These are phyloP conservation scores for Ocimum tenuiflorum DNA, from an alignment of 257 asterid genomes.

Conservation along the genomic window DNA sequence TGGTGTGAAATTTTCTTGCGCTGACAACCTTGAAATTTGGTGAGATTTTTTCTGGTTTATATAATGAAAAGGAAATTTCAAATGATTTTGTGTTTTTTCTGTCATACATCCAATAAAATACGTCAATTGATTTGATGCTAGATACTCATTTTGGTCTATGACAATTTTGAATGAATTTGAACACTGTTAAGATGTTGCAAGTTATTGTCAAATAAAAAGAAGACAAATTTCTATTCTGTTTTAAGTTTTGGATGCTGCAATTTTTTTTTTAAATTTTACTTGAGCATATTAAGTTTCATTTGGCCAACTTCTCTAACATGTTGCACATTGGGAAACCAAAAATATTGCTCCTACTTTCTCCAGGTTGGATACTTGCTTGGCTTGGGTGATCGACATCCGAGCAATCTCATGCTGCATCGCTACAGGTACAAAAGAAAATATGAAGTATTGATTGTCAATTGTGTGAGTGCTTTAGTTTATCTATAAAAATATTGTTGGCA, in stretches of 20 bases:
- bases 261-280: neutral
- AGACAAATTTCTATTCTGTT: neutral
- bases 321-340: neutral
- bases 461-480: slow-evolving; percentile 16
- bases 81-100: too few species aligned
- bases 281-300: neutral
- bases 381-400: slow-evolving; percentile 98
- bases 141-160: neutral
- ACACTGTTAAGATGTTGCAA: slow-evolving; percentile 1
- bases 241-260: neutral
- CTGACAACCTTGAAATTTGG: too few species aligned
- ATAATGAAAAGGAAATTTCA: too few species aligned
- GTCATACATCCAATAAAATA: too few species aligned
- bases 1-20: neutral
- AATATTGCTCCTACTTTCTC: slow-evolving; percentile 15
- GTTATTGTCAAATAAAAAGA: neutral
- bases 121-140: too few species aligned
- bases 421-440: slow-evolving; percentile 47
- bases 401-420: slow-evolving; percentile 98
- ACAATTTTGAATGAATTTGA: neutral
- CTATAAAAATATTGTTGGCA: slow-evolving; percentile 28
- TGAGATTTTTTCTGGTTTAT: too few species aligned
- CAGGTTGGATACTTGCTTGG: slow-evolving; percentile 99
- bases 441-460: neutral
- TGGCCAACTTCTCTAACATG: neutral